phyloP scores from a whole-genome alignment of 805 yeast genomes.

The Candida khao-thaluensis region DNA sequence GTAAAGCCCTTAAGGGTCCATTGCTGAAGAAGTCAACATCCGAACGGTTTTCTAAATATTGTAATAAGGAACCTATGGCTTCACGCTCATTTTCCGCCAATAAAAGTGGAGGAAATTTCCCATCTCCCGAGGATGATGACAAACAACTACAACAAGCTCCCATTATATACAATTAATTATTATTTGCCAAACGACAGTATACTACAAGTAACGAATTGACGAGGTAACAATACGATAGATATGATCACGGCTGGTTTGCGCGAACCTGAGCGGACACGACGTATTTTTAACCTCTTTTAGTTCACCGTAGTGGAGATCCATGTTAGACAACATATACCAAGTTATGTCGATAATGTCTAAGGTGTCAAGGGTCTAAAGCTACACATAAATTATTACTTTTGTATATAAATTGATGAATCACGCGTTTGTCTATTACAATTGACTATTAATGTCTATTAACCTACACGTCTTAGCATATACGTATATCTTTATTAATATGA shows the following conservation, averaged over 20 bases:
- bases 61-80: constrained; percentile 87
- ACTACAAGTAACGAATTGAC: constrained; percentile 3
- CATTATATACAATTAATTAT: constrained; percentile 21
- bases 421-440: too few relatives aligned
- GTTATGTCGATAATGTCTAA: too few relatives aligned
- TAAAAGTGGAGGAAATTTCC: constrained; percentile 71
- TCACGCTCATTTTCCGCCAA: constrained; percentile 93
- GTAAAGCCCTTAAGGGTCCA: constrained; percentile 84
- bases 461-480: too few relatives aligned
- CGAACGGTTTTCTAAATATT: constrained; percentile 81
- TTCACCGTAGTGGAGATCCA: too few relatives aligned
- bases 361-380: too few relatives aligned
- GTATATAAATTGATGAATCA: too few relatives aligned
- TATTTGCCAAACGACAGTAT: background rate
- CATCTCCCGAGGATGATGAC: constrained; percentile 43
- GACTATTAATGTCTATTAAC: too few relatives aligned
- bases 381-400: too few relatives aligned
- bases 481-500: too few relatives aligned
- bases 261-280: too few relatives aligned
- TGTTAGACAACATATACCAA: too few relatives aligned
- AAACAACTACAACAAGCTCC: constrained; percentile 46
- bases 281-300: too few relatives aligned
- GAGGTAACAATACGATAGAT: constrained; percentile 3
- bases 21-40: constrained; percentile 87
- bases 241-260: constrained; percentile 5